Evolutionary conservation across 768 basidiomycete genomes (phyloP), one percentile per base, ranked within the genome.

Genomic region (Candolleomyces aberdarensis): DNA sequence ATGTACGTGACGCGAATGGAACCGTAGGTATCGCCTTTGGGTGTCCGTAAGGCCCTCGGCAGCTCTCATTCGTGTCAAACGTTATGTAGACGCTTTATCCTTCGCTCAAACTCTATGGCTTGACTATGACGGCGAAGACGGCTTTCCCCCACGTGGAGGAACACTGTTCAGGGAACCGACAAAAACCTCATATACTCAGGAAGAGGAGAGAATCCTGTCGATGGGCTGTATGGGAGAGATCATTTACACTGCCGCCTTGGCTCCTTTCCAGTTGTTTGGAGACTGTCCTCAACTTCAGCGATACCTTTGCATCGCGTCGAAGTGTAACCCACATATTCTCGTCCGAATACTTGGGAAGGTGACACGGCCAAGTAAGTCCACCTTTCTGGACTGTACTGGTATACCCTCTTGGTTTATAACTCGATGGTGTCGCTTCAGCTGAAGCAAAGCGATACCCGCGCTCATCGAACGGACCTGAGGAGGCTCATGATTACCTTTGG

Each of bases 1-100:
- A 96, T 94, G 72, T 99, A 97, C 75, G 96, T 99, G 80, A 99
- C 97, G 1, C 77, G 97, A 47, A 98, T 99, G 96, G 97, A 99
- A 74, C 87, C 95, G 91, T 96, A 72, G 74, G 93, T 91, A 4
- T 96, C 98, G n/a, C n/a, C n/a, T n/a, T n/a, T 75, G 64, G 71
- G 68, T 11, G 71, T 74, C 26, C 74, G 79, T 13, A 58, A 66
- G 31, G 76, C 73, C 75, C 73, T 78, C 7, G 74, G 74, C 2
- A 71, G 78, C 2, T 56, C 74, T 83, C 5, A 62, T 76, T 41
- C 75, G 68, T 20, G 63, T 66, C 1, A 68, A 70, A 1, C 76
- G 78, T 13, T 62, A 67, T 59, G 63, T 66, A 10, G 74, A 80
- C 40, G 77, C 80, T 3, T 71, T 81, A 3, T 78, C 69, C 36